Evolutionary conservation across 441 rosid species (phyloP), one percentile per base, ranked within the genome.

Genomic region (Syzygium malaccense): DNA sequence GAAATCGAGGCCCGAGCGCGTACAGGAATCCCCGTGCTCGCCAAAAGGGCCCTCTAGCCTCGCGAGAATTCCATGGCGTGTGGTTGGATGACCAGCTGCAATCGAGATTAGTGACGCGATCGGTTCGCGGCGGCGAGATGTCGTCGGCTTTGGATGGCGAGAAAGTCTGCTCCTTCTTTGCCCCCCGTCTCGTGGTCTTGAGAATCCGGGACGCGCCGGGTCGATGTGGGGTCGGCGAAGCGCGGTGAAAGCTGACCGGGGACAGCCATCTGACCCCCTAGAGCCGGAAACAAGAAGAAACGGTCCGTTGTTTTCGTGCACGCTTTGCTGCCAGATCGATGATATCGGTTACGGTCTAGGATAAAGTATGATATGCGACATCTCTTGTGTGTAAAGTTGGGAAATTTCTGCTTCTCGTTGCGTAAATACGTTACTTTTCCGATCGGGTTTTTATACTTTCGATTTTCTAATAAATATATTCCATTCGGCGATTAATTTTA

Each of bases 101-200:
- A n/a, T n/a, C 45, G 8, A 41, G 45, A 41, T 41, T 41, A 41
- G 8, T 6, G 45, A 1, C 1, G 19, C 15, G 37, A 2, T 64
- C 20, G 0, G 14, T 64, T 64, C 20, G 20, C 37, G 20, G 71
- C 37, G 71, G 33, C 57, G 0, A n/a, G 71, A 9, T 6, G 71
- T 62, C 20, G 71, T 19, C 33, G n/a, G n/a, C n/a, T n/a, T n/a
- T n/a, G n/a, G 4, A 32, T 0, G 68, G 71, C 20, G 8, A 62
- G 19, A n/a, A 30, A 62, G n/a, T 7, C 14, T n/a, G 71, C 37
- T n/a, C 71, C 20, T 30, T 62, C n/a, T n/a, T n/a, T n/a, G n/a
- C n/a, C n/a, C n/a, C 0, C 19, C 37, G 3, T 64, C 9, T 0
- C 1, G 37, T 7, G 71, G 37, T 14, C 20, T n/a, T 19, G 7